Evolutionary conservation across 495 filamentous ascomycete genomes (phyloP), one percentile per base, ranked within the genome.

Genomic region (Acidomyces sp.): DNA sequence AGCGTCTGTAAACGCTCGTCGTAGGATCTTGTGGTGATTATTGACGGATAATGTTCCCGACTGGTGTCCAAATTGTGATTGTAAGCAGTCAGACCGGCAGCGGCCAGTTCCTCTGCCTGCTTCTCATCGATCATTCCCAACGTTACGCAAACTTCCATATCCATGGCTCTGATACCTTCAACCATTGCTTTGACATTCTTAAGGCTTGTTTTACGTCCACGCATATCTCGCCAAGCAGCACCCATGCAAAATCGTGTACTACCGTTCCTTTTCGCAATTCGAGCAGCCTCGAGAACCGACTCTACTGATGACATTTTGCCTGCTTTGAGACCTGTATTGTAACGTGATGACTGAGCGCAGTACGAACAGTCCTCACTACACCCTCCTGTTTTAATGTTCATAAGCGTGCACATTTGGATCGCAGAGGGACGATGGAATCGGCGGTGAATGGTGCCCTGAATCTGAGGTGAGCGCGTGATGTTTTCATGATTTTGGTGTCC

Each of bases 371-470:
- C 84, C 57, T 88, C 84, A 54, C 70, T 77, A 59, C 84, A 92
- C 19, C 84, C 84, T 34, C 84, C 84, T n/a, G 82, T 88, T 51
- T 90, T 92, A 69, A 92, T 92, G 68, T 86, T 88, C 78, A 88
- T 85, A 38, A 92, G 66, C 1, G 84, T 92, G 66, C 84, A 88
- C 64, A 88, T 80, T 55, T 92, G 84, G 55, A 92, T 78, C 4
- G 77, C 70, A 23, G 74, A 62, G 25, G 84, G 82, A 58, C 77
- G 69, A 62, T 88, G 84, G 64, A 87, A 87, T 42, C 77, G 76
- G 22, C 82, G 72, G 62, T 92, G 84, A 39, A 88, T 59, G 29
- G 69, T 74, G 37, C 69, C 72, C 82, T 86, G 40, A 6, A n/a
- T n/a, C n/a, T n/a, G n/a, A n/a, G n/a, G n/a, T n/a, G n/a, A n/a